Percentiles rank a stretch among this genome's conserved stretches.
Evolutionary conservation across 2,329 filamentous ascomycete species (phyloP).

Genomic region (Diaporthe aspalathi): DNA sequence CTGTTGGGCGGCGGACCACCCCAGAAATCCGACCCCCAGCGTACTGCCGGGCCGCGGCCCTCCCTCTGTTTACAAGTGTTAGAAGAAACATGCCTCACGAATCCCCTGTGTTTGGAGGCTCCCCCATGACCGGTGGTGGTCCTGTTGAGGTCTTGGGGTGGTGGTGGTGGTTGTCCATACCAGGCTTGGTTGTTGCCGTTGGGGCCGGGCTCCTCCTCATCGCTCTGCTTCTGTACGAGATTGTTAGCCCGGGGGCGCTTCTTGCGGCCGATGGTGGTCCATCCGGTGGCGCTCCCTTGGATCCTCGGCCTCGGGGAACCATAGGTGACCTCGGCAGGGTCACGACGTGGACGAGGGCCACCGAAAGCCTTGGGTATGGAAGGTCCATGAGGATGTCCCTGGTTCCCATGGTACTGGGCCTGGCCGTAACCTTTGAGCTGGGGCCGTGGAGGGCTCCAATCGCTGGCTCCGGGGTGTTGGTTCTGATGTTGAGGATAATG

Average conservation of each 20-base stretch:
- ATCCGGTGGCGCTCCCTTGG: not conserved
- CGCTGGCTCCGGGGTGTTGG: not conserved
- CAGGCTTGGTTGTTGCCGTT: not conserved
- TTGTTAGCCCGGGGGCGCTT: slow-evolving; percentile 1
- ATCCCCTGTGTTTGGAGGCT: not conserved
- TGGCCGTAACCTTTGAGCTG: not conserved
- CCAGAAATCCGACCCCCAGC: slow-evolving; percentile 13
- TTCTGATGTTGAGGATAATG: not conserved
- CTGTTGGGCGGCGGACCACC: slow-evolving; percentile 8
- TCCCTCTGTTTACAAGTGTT: not conserved
- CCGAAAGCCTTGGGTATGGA: not conserved
- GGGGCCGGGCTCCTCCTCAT: not conserved
- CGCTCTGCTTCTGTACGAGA: not conserved
- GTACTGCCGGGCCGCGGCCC: not conserved
- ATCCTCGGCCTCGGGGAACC: slow-evolving; percentile 17
- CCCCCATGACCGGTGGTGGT: not conserved
- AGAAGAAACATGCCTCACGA: not conserved
- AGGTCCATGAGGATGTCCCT: not conserved
- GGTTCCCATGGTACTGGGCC: not conserved
- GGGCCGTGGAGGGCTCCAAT: slow-evolving; percentile 7
- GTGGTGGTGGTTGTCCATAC: slow-evolving; percentile 5
- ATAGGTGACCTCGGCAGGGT: slow-evolving; percentile 13
- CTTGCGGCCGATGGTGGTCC: not conserved
- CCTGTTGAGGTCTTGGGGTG: not conserved
- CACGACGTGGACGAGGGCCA: not conserved